A percentile compares a stretch with the other conserved stretches of the same genome.
Evolutionary conservation across 1,284 basidiomycete species (phyloP).

Genomic region (Sanguinoderma infundibulare): DNA sequence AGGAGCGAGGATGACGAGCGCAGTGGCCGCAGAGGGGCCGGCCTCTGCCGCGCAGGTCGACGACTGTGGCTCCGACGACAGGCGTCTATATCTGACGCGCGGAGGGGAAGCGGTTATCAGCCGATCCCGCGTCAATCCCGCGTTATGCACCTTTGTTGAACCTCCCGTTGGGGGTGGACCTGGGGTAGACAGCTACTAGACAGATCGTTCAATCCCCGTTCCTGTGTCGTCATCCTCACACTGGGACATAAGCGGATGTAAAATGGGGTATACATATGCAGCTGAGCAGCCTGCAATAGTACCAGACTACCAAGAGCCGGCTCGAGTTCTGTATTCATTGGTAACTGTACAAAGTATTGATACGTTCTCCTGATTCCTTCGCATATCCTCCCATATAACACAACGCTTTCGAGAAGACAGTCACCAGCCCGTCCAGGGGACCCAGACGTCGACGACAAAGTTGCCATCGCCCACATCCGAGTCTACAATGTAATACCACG

Average conservation of each 20-base stretch:
- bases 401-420: not conserved
- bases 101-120: too few relatives aligned
- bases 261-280: not conserved
- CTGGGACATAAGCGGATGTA: not conserved
- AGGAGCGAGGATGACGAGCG: conserved; percentile 7
- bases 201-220: too few relatives aligned
- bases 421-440: conserved; percentile 91
- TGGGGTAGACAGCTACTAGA: too few relatives aligned
- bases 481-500: conserved; percentile 86
- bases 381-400: not conserved
- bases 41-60: conserved; percentile 24
- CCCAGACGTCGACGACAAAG: conserved; percentile 83
- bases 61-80: conserved; percentile 23
- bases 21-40: conserved; percentile 12
- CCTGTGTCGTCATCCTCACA: not conserved
- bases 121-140: too few relatives aligned
- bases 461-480: conserved; percentile 48
- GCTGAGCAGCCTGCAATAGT: not conserved
- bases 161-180: too few relatives aligned
- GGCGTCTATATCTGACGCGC: not conserved
- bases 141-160: too few relatives aligned
- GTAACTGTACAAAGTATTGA: not conserved
- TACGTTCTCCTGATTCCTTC: not conserved
- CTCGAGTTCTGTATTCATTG: not conserved
- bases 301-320: not conserved